Evolutionary conservation across 805 yeast genomes (phyloP).

Genomic region (Ogataea populi-albae): DNA sequence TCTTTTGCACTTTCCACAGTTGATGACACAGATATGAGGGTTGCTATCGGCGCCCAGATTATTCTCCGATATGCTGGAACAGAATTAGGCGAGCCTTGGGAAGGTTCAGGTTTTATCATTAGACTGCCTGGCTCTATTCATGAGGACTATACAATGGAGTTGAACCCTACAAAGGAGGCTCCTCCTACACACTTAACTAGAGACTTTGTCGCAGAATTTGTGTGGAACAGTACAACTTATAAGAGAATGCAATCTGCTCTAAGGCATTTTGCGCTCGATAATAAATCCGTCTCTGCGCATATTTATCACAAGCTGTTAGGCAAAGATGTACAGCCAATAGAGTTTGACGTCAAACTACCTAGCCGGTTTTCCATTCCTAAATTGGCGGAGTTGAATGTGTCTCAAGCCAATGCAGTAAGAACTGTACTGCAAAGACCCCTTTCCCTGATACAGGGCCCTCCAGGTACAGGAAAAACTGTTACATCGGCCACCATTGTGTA

Average conservation of each 20-base stretch:
- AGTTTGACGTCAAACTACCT: conserved; percentile 63
- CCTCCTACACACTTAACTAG: conserved; percentile 61
- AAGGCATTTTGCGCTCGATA: conserved; percentile 64
- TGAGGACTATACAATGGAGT: conserved; percentile 71
- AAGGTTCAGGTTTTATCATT: conserved; percentile 66
- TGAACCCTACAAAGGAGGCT: conserved; percentile 40
- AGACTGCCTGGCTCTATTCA: conserved; percentile 63
- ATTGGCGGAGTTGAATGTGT: conserved; percentile 67
- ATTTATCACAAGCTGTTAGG: conserved; percentile 79
- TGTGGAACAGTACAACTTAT: conserved; percentile 84
- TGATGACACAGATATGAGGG: conserved; percentile 62
- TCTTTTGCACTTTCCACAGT: conserved; percentile 65
- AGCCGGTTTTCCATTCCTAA: conserved; percentile 58
- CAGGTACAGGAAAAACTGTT: conserved; percentile 95
- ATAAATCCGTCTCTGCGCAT: conserved; percentile 67
- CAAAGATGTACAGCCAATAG: conserved; percentile 64
- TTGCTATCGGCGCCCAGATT: conserved; percentile 85
- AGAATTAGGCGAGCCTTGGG: conserved; percentile 58
- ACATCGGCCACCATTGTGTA: conserved; percentile 87
- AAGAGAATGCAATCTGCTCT: conserved; percentile 82
- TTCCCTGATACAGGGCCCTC: conserved; percentile 90
- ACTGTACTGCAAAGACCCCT: conserved; percentile 68
- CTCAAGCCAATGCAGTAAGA: conserved; percentile 77
- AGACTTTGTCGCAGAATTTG: conserved; percentile 80
- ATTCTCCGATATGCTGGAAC: conserved; percentile 60